Evolutionary conservation across 2,329 filamentous ascomycete species (phyloP), one percentile per base, ranked within the genome.

Genomic region (Mycogone perniciosa): DNA sequence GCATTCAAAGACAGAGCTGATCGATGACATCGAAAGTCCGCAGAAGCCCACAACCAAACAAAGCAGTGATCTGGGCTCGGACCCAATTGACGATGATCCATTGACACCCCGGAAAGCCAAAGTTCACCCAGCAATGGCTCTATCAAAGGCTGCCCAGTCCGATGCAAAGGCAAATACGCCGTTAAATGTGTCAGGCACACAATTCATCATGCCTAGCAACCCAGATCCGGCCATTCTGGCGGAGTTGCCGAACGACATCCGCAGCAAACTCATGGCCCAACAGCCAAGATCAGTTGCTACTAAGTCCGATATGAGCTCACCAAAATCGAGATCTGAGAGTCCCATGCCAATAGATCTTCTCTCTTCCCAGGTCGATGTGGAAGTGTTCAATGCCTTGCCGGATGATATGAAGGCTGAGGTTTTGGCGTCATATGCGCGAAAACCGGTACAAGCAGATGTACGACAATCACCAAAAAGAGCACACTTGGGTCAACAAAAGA

Each of bases 191-290:
- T 75, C 82, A 3, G 89, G 92, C 2, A 96, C 92, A 0, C 93
- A 99, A 61, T 99, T 99, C 61, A 81, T 97, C 43, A 76, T 99
- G 59, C 93, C 93, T 0, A 80, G 80, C 1, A 88, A 96, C 58
- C 79, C 88, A 2, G 93, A 99, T 63, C 84, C 86, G 0, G 74
- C 77, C n/a, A 85, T 96, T 0, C 69, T 97, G 4, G 86, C 86
- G 1, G 90, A 95, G 61, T 75, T 99, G 4, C 92, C 92, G 0
- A 76, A 75, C 31, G 89, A 95, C 63, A 96, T 97, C 56, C 80
- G 89, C 53, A 83, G 81, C 31, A 88, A 81, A 62, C 76, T 97
- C 7, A 75, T 87, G 54, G 78, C 77, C 7, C 84, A 86, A 60
- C 73, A 70, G 51, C 64, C 64, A 7, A 62, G 57, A n/a, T 9